Evolutionary conservation across 495 filamentous ascomycete genomes (phyloP), one percentile per base, ranked within the genome.

Genomic region (Aspergillus heteromorphus): DNA sequence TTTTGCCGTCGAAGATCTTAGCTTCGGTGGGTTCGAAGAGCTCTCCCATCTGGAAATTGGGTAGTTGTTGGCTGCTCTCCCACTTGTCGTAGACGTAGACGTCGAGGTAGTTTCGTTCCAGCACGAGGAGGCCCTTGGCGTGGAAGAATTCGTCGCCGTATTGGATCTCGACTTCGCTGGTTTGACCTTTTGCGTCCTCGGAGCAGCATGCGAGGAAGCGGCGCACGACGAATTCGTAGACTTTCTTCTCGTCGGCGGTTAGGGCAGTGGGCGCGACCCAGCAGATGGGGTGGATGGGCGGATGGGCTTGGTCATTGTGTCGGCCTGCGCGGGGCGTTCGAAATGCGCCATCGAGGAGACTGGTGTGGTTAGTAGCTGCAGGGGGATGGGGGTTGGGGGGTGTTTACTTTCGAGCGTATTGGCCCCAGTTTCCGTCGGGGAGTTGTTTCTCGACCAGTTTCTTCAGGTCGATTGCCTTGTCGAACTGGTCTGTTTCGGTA

Each of bases 31-130:
- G 95, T 60, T 89, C 84, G 62, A 97, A 96, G 0, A 70, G 67
- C 71, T 98, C 93, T 3, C 87, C 87, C 20, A 83, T 69, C 0
- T 74, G 79, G 58, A 96, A 97, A 31, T 75, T 74, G 0, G 93
- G 93, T 17, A 98, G 79, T 51, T 89, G 79, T 53, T 85, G 85
- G 51, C 87, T 95, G 61, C 88, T 91, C 36, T 86, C 88, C 93
- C 93, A 98, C 58, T 87, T 92, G 43, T 97, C 93, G 66, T 97
- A 98, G 1, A 89, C 81, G 59, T 97, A 98, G 4, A 98, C 93
- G 55, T 97, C 89, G 1, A 98, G 80, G 59, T 95, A 98, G 63
- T 98, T 98, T 45, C 86, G 78, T 62, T 91, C 87, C 4, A 92
- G 69, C 10, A 98, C 95, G n/a, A 87, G 79, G 38, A 98, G 74